phyloP scores from a whole-genome alignment of 768 basidiomycete species.

The Tulasnella sp. region DNA sequence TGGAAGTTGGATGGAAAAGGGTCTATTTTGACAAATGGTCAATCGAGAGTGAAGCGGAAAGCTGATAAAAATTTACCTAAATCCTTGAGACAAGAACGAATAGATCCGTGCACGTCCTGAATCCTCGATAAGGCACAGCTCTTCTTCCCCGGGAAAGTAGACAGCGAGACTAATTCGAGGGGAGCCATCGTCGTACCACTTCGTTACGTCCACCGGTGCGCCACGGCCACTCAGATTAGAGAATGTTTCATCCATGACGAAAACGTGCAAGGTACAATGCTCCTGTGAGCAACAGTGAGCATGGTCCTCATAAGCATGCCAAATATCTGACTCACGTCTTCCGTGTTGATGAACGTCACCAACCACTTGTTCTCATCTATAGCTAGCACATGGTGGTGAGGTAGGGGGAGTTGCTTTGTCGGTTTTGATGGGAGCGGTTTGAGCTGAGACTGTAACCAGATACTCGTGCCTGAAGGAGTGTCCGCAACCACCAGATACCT shows the following conservation, averaged over 20 bases:
- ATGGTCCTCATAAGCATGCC: neutral
- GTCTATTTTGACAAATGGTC: conserved; percentile 28
- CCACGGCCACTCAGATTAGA: conserved; percentile 32
- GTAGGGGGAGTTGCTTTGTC: conserved; percentile 30
- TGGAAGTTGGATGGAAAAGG: conserved; percentile 35
- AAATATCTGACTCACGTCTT: too few species aligned
- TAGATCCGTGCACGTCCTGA: conserved; percentile 37
- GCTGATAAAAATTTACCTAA: conserved; percentile 31
- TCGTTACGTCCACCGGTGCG: conserved; percentile 31
- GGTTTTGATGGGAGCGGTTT: conserved; percentile 23
- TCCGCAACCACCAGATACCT: conserved; percentile 33
- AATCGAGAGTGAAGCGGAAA: neutral
- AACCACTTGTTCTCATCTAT: conserved; percentile 44
- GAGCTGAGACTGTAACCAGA: too few species aligned
- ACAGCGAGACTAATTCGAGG: conserved; percentile 29
- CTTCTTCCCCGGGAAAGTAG: conserved; percentile 43
- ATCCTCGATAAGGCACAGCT: conserved; percentile 42
- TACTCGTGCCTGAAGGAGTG: conserved; percentile 24
- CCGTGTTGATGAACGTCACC: conserved; percentile 25
- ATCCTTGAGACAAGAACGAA: conserved; percentile 44
- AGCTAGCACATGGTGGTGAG: conserved; percentile 39
- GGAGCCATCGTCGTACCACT: conserved; percentile 33
- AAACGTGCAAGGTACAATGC: conserved; percentile 32
- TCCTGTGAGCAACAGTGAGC: neutral
- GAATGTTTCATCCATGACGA: conserved; percentile 38